These are phyloP conservation scores for Favolaschia claudopus DNA, from an alignment of 768 basidiomycete species.

Conservation along the genomic window DNA sequence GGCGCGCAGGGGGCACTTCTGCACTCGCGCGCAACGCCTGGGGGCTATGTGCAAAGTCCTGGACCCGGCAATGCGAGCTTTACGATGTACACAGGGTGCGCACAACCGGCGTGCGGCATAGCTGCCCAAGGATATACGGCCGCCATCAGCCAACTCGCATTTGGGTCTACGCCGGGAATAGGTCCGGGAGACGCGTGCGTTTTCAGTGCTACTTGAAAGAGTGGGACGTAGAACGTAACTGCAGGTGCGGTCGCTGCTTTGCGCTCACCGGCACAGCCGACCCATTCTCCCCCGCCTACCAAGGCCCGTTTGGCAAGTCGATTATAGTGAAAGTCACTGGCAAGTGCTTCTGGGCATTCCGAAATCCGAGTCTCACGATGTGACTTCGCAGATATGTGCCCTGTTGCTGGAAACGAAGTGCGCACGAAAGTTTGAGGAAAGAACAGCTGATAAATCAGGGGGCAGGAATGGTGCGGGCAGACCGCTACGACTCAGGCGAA, in stretches of 20 bases:
- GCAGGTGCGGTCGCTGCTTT: constrained; percentile 70
- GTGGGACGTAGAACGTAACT: too few relatives aligned
- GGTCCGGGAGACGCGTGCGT: constrained; percentile 69
- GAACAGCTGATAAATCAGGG: too few relatives aligned
- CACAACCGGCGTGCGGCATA: constrained; percentile 58
- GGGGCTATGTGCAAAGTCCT: constrained; percentile 61
- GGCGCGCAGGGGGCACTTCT: constrained; percentile 1
- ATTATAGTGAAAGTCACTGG: constrained; percentile 65
- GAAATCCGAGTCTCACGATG: too few relatives aligned
- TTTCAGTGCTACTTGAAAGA: too few relatives aligned
- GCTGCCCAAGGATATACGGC: constrained; percentile 58
- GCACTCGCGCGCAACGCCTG: constrained; percentile 39
- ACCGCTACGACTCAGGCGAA: constrained; percentile 49
- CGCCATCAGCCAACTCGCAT: constrained; percentile 64
- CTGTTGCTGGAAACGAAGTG: constrained; percentile 53
- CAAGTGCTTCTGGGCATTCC: too few relatives aligned
- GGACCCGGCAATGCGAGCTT: constrained; percentile 60
- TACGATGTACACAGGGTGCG: constrained; percentile 62
- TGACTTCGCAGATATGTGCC: constrained; percentile 55
- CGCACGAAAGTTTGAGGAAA: constrained; percentile 3
- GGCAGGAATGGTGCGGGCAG: constrained; percentile 67
- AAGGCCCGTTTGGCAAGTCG: constrained; percentile 59
- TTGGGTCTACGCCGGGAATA: constrained; percentile 55
- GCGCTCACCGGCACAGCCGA: constrained; percentile 55
- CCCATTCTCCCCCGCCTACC: constrained; percentile 59